Base-by-base conservation (phyloP, 2,329 filamentous ascomycete species). In the Nannizzia gypsea region DNA sequence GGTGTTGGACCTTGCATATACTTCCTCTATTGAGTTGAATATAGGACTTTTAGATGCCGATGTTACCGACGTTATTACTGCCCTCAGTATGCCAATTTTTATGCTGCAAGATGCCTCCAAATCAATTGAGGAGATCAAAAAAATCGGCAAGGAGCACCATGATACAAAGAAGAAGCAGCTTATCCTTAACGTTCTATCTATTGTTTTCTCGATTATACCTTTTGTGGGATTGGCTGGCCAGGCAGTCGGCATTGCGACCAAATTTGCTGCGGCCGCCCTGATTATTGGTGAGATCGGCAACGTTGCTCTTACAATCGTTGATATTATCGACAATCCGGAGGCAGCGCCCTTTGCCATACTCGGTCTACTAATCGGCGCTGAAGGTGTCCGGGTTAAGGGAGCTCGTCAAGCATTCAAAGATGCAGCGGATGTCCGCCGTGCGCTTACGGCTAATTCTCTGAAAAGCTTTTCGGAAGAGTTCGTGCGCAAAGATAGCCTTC, bases 91-190 rank as follows among this genome's bases (percentile, higher is more conserved):
- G 46, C 58, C 58, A 13, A 9, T 55, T 17, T 55, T 59, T 31
- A 59, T 59, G 58, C 48, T 59, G 9, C 58, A 59, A 15, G 46
- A 59, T 8, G 48, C 57, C 15, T 36, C 31, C 46, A 40, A 59
- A 13, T 59, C 44, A 2, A 59, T 59, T n/a, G 26, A 50, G 13
- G 48, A 59, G 8, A 42, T 59, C n/a, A 59, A 54, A 17, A 54
- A 59, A n/a, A 59, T 59, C 34, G 58, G 58, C 31, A 59, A 59
- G n/a, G 58, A 59, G 22, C 46, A 59, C 2, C 22, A 59, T 22
- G 48, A 59, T 34, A 36, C 3, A 5, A 54, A 59, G 20, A 54
- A 6, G 31, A 15, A 20, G 6, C 24, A 59, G 17, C 22, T 50
- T 13, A 20, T 52, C 34, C 42, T 52, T 22, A 3, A 34, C 5